phyloP scores from a whole-genome alignment of 257 asterid species.

The Solanum pinnatisectum region DNA sequence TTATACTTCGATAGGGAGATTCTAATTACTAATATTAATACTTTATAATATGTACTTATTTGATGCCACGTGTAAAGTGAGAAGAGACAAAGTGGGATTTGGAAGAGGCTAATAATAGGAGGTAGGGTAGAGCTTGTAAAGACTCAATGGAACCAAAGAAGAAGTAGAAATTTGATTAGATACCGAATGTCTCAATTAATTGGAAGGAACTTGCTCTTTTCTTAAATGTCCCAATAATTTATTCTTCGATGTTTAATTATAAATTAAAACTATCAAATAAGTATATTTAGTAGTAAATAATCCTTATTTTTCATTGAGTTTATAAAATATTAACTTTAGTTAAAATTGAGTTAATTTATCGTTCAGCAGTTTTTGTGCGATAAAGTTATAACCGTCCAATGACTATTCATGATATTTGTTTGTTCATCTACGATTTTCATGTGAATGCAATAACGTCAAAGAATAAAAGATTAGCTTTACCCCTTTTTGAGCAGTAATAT shows the following conservation, averaged over 20 bases:
- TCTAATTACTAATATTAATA: not conserved
- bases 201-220: slow-evolving; percentile 3
- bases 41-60: not conserved
- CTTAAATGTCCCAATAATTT: not conserved
- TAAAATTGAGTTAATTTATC: not conserved
- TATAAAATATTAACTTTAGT: not conserved
- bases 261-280: not conserved
- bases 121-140: not conserved
- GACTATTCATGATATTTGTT: not conserved
- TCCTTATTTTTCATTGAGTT: not conserved
- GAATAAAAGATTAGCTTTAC: not conserved
- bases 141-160: not conserved
- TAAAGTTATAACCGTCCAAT: not conserved
- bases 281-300: not conserved
- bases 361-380: not conserved
- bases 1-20: not conserved
- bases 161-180: slow-evolving; percentile 9
- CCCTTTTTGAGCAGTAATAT: not conserved
- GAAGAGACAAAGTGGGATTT: not conserved
- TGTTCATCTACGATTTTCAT: not conserved
- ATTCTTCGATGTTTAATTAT: not conserved
- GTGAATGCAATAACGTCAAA: not conserved
- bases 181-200: slow-evolving; percentile 16
- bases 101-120: not conserved
- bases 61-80: not conserved